Evolutionary conservation across 805 yeast species (phyloP).

Genomic region (Wickerhamiella kurtzmanii): DNA sequence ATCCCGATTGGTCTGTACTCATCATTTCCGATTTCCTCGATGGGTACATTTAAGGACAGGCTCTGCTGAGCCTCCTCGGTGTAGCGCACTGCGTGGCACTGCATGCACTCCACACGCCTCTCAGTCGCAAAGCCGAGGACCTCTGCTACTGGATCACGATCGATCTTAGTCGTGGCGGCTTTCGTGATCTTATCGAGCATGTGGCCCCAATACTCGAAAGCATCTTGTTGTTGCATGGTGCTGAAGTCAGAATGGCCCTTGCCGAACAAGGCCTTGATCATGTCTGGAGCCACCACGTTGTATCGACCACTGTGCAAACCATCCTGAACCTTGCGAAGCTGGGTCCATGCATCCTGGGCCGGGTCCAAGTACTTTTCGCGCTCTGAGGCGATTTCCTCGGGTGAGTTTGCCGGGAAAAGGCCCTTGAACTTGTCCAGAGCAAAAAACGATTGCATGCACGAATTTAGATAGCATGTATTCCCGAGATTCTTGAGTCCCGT

Average conservation of each 20-base stretch:
- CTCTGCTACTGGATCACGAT: constrained; percentile 33
- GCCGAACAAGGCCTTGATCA: constrained; percentile 68
- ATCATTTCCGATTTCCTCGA: constrained; percentile 19
- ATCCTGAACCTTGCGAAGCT: constrained; percentile 63
- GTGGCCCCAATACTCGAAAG: constrained; percentile 73
- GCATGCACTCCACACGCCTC: constrained; percentile 44
- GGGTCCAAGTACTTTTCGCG: constrained; percentile 34
- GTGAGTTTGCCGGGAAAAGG: constrained; percentile 18
- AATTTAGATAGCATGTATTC: constrained; percentile 80
- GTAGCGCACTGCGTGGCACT: constrained; percentile 50
- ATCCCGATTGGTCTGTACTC: constrained; percentile 38
- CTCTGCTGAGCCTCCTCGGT: constrained; percentile 45
- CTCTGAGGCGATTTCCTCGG: constrained; percentile 23
- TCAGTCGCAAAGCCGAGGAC: constrained; percentile 52
- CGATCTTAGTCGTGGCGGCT: constrained; percentile 11
- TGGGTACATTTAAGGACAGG: constrained; percentile 46
- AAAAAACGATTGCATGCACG: constrained; percentile 63
- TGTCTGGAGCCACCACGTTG: constrained; percentile 53
- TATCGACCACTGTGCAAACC: constrained; percentile 68
- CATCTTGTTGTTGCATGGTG: constrained; percentile 87
- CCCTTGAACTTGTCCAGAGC: constrained; percentile 26
- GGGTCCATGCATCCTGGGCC: constrained; percentile 53
- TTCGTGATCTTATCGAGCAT: constrained; percentile 45
- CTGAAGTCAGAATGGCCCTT: constrained; percentile 67
- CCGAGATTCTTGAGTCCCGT: constrained; percentile 87